Percentiles rank a stretch among this genome's conserved stretches.
These are phyloP conservation scores for Schizochytrium sp. DNA, from an alignment of 108 stramenopile species.

Conservation along the genomic window DNA sequence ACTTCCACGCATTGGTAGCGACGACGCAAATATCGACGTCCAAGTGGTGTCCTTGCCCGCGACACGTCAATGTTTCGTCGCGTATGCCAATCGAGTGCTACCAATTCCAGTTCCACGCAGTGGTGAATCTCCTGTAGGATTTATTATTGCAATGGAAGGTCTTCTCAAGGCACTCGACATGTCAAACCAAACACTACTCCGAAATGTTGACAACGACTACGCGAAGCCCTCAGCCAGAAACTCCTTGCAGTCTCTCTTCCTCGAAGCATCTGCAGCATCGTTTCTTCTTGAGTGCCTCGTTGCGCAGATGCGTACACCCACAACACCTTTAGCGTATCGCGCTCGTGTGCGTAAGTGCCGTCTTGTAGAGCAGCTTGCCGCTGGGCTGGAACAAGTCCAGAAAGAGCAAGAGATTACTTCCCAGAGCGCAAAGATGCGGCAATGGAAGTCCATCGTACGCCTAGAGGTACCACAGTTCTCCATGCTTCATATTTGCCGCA, in stretches of 20 bases:
- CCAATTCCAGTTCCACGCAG: background rate
- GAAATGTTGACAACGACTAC: background rate
- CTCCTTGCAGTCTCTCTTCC: background rate
- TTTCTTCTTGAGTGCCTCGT: background rate
- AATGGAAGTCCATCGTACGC: conserved; percentile 5
- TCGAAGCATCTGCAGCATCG: conserved; percentile 7
- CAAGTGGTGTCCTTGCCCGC: background rate
- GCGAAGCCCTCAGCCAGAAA: background rate
- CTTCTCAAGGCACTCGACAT: conserved; percentile 15
- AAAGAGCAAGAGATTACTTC: background rate
- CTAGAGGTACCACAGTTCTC: conserved; percentile 11
- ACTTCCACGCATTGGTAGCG: background rate
- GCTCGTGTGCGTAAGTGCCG: conserved; percentile 54
- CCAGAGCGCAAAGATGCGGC: background rate
- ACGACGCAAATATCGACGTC: background rate
- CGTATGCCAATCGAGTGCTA: background rate
- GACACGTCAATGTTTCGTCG: background rate
- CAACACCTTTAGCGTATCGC: conserved; percentile 19
- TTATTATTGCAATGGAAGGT: background rate
- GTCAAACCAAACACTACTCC: background rate
- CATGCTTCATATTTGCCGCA: conserved; percentile 5
- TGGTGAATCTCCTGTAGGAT: conserved; percentile 7
- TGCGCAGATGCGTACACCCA: background rate
- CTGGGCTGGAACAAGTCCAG: background rate
- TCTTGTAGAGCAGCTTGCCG: conserved; percentile 48